These are phyloP conservation scores for Byssothecium circinans DNA, from an alignment of 2,329 filamentous ascomycete genomes.

Conservation along the genomic window DNA sequence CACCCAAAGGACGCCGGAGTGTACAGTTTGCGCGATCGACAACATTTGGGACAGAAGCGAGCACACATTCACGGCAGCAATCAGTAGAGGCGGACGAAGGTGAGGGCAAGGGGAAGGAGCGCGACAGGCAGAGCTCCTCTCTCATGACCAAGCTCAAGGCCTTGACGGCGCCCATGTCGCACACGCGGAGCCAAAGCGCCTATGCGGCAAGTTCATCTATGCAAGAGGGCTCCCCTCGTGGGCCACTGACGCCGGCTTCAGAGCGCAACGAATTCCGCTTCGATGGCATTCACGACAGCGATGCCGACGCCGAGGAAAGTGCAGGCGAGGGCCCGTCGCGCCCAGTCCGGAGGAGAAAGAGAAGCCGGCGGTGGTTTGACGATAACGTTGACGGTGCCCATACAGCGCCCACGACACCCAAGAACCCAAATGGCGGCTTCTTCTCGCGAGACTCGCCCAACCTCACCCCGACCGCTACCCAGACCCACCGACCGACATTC, in stretches of 20 bases:
- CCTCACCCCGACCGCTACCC: conserved; percentile 28
- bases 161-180: conserved; percentile 61
- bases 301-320: conserved; percentile 83
- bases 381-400: conserved; percentile 52
- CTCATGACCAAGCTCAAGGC: conserved; percentile 80
- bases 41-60: conserved; percentile 46
- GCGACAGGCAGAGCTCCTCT: conserved; percentile 58
- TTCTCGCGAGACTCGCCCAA: conserved; percentile 48
- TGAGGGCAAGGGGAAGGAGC: conserved; percentile 59
- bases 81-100: conserved; percentile 65
- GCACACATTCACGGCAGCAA: conserved; percentile 60
- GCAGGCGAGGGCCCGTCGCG: conserved; percentile 65
- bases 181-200: conserved; percentile 54
- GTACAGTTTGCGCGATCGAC: conserved; percentile 70
- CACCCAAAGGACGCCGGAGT: conserved; percentile 58
- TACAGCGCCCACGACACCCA: conserved; percentile 69
- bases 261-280: conserved; percentile 51
- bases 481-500: conserved; percentile 51
- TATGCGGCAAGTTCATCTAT: conserved; percentile 45
- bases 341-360: conserved; percentile 61
- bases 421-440: conserved; percentile 55
- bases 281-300: conserved; percentile 60
- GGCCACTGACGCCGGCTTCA: conserved; percentile 50
- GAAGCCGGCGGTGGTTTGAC: conserved; percentile 61
- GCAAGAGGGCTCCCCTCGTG: conserved; percentile 44